A percentile compares a stretch with the other conserved stretches of the same genome.
Evolutionary conservation across 192 early-diverging fungal species (phyloP).

Genomic region (Funneliformis geosporum): DNA sequence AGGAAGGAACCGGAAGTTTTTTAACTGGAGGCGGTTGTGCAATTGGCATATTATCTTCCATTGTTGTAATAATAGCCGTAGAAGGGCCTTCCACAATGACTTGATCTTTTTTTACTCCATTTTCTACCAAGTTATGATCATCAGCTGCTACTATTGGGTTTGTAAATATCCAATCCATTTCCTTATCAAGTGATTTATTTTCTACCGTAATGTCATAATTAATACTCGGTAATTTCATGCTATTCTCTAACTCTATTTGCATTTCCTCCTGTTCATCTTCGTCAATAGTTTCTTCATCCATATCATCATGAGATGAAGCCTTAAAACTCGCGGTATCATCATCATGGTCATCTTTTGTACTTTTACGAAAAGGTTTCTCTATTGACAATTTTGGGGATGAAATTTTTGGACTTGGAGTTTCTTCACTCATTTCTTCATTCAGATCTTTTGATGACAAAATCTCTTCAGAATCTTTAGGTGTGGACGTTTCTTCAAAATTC

Average conservation of each 20-base stretch:
- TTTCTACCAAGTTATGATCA: background rate
- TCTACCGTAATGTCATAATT: background rate
- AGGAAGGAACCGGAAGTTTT: constrained; percentile 49
- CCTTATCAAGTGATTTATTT: background rate
- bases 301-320: constrained; percentile 3
- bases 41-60: constrained; percentile 7
- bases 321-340: background rate
- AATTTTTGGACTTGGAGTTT: background rate
- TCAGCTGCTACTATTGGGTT: background rate
- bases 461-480: background rate
- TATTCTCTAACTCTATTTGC: background rate
- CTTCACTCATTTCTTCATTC: background rate
- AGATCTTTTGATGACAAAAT: background rate
- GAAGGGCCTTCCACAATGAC: background rate
- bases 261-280: constrained; percentile 12
- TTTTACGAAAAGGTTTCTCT: background rate
- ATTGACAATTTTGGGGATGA: background rate
- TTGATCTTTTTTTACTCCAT: background rate
- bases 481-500: background rate
- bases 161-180: background rate
- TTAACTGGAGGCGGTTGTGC: constrained; percentile 33
- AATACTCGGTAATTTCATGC: constrained; percentile 1
- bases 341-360: background rate
- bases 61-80: background rate
- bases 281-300: constrained; percentile 27